A percentile compares a stretch with the other conserved stretches of the same genome.
Conservation (phyloP, 2,329 filamentous ascomycete species). For the Diplodia sapinea region DNA sequence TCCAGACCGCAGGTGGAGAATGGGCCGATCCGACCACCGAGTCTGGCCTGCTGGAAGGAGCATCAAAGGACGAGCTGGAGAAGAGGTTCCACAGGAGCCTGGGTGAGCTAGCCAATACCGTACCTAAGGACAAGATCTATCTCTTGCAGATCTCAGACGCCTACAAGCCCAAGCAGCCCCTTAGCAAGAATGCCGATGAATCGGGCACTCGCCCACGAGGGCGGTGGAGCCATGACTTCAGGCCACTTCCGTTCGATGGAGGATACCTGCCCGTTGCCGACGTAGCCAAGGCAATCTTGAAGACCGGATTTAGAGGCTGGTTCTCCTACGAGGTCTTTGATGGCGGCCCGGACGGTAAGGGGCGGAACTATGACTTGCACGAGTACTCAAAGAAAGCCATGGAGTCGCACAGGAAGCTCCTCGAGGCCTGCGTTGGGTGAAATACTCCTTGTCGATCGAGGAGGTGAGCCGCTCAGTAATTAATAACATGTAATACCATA, state of each 20-base stretch:
- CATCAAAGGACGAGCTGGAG: slow-evolving; percentile 55
- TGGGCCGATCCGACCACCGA: slow-evolving; percentile 72
- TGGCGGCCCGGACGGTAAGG: slow-evolving; percentile 60
- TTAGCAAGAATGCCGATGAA: slow-evolving; percentile 58
- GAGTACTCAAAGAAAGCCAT: slow-evolving; percentile 60
- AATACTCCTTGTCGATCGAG: not conserved
- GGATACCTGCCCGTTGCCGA: slow-evolving; percentile 73
- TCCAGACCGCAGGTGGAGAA: slow-evolving; percentile 75
- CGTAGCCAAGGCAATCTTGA: slow-evolving; percentile 68
- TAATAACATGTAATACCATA: too few relatives aligned
- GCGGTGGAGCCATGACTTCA: slow-evolving; percentile 73
- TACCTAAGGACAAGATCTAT: slow-evolving; percentile 74
- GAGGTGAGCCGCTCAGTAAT: too few relatives aligned
- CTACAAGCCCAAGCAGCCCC: slow-evolving; percentile 65
- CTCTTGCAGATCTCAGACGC: slow-evolving; percentile 77
- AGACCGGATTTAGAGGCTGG: slow-evolving; percentile 70
- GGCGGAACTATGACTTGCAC: slow-evolving; percentile 57
- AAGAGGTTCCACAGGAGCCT: slow-evolving; percentile 61
- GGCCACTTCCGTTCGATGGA: slow-evolving; percentile 71
- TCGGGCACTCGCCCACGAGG: slow-evolving; percentile 65
- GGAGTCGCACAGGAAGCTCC: slow-evolving; percentile 52
- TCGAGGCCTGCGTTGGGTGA: slow-evolving; percentile 37
- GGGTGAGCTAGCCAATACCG: slow-evolving; percentile 59
- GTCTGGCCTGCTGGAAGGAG: slow-evolving; percentile 63
- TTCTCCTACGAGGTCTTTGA: slow-evolving; percentile 76